phyloP scores from a whole-genome alignment of 2,329 filamentous ascomycete genomes.

The Hymenoscyphus linearis region DNA sequence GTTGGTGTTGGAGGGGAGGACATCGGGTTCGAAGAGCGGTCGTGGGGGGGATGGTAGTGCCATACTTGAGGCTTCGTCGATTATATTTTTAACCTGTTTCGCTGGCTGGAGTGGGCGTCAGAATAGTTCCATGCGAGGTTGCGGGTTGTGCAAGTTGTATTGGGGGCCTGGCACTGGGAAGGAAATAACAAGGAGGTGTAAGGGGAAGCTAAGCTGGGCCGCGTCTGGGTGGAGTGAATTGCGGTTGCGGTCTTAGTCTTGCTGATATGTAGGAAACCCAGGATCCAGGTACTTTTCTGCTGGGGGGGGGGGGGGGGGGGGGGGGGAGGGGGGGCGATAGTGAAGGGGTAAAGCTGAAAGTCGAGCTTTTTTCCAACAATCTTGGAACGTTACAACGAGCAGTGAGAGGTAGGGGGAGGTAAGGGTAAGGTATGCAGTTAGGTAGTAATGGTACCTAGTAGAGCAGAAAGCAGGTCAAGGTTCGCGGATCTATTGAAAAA shows the following conservation, averaged over 20 bases:
- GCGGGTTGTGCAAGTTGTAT: background rate
- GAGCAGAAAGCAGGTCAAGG: constrained; percentile 1
- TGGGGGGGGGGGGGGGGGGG: background rate
- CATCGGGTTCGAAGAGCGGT: constrained; percentile 25
- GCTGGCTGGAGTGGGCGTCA: constrained; percentile 18
- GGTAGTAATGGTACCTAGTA: background rate
- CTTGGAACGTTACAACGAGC: background rate
- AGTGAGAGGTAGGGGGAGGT: background rate
- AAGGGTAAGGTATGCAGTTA: background rate
- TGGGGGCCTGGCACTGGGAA: background rate
- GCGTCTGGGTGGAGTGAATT: background rate
- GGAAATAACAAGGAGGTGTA: background rate
- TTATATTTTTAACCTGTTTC: constrained; percentile 7
- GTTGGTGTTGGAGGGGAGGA: constrained; percentile 21
- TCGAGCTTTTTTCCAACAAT: background rate
- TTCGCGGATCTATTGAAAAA: constrained; percentile 3
- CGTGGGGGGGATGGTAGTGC: constrained; percentile 21
- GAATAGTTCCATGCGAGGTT: constrained; percentile 21
- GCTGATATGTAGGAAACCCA: too few relatives aligned
- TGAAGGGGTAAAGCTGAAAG: background rate
- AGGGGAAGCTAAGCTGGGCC: background rate
- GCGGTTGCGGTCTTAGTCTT: too few relatives aligned
- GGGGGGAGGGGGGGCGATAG: background rate
- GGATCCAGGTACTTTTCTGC: too few relatives aligned
- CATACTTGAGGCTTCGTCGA: constrained; percentile 18